phyloP scores from a whole-genome alignment of 225 moss, liverwort and hornwort species.

The Polytrichum commune region DNA sequence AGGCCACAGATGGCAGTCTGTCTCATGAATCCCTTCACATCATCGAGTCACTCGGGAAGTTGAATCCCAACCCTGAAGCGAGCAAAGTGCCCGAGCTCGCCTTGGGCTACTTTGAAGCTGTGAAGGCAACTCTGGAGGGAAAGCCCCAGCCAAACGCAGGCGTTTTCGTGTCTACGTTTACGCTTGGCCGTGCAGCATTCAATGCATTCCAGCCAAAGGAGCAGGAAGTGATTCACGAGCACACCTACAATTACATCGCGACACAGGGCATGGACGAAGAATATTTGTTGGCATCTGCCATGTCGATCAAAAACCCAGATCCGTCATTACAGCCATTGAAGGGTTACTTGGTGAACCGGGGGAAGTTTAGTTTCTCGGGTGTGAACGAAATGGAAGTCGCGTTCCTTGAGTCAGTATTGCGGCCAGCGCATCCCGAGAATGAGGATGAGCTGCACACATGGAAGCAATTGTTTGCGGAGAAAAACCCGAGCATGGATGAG shows the following conservation, averaged over 20 bases:
- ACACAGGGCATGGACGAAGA: slow-evolving; percentile 17
- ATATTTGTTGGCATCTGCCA: slow-evolving; percentile 20
- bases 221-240: slow-evolving; percentile 28
- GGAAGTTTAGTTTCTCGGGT: slow-evolving; percentile 7
- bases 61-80: slow-evolving; percentile 45
- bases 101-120: slow-evolving; percentile 35
- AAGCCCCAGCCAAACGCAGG: slow-evolving; percentile 28
- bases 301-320: slow-evolving; percentile 31
- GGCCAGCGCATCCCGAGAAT: slow-evolving; percentile 33
- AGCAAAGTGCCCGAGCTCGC: slow-evolving; percentile 26
- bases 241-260: slow-evolving; percentile 33
- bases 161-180: slow-evolving; percentile 24
- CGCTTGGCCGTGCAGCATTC: slow-evolving; percentile 40
- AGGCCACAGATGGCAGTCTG: slow-evolving; percentile 27
- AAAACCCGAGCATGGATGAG: slow-evolving; percentile 41
- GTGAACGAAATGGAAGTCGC: slow-evolving; percentile 17
- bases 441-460: slow-evolving; percentile 47
- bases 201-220: slow-evolving; percentile 46
- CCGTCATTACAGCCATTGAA: slow-evolving; percentile 26
- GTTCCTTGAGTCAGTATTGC: slow-evolving; percentile 27
- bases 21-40: slow-evolving; percentile 26
- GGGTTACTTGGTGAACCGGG: slow-evolving; percentile 33
- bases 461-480: slow-evolving; percentile 44
- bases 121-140: slow-evolving; percentile 33
- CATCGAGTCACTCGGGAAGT: slow-evolving; percentile 31